Base-by-base conservation (phyloP, 331 rosid genomes). In the Rosa hybrid region DNA sequence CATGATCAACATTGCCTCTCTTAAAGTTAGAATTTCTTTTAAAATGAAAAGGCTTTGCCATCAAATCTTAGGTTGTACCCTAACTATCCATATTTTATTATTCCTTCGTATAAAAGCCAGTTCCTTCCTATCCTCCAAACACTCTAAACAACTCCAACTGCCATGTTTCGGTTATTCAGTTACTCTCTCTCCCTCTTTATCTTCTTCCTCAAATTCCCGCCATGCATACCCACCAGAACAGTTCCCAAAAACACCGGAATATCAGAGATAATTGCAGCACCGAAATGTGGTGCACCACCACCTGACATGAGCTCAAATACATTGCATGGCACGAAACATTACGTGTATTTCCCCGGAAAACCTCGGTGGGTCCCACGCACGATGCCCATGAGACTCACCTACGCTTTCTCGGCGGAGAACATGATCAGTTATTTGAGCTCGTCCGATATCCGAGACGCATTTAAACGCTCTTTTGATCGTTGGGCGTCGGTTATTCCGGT, bases 401-500 rank as follows among this genome's bases (percentile, higher is more conserved):
- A 94, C 14, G 89, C 86, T 0, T 84, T 94, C 83, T 90, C 89
- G 17, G 82, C 78, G 1, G 91, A 83, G 0, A 64, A 90, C 48
- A 75, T 63, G 83, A 82, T 83, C 25, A 76, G 68, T 1, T 70
- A 65, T 62, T 68, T 94, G 88, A 90, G 83, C 76, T 11, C 72
- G 1, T 68, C 50, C 2, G 90, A 91, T 2, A 82, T 92, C 49
- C 85, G 71, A 39, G 17, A 23, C 16, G 87, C 84, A 0, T 92
- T 92, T 50, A 67, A 44, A 25, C 85, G 83, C 0, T 89, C 98
- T 0, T 94, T 92, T 70, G 11, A 74, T 0, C 77, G 84, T 9
- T 94, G 98, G 98, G 88, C 91, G 30, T 82, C 84, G 7, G 95
- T 90, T 38, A 92, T 89, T 75, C 98, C 97, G 0, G 88, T 94